A percentile compares a stretch with the other conserved stretches of the same genome.
Evolutionary conservation across 2,329 filamentous ascomycete species (phyloP).

Genomic region (Emmonsiellopsis sp.): DNA sequence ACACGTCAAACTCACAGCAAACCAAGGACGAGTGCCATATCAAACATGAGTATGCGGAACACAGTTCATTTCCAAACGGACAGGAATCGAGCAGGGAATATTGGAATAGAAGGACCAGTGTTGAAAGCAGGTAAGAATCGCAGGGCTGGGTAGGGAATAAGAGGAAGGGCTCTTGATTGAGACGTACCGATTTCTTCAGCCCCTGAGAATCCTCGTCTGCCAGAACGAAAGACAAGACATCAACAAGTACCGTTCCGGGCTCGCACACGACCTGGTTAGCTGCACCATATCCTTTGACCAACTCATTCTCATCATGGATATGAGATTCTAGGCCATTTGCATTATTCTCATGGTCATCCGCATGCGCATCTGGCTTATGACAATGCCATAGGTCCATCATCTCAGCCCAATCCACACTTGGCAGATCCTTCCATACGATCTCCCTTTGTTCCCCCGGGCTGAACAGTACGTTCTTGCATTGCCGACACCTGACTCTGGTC

Average conservation of each 20-base stretch:
- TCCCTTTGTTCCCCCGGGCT: constrained; percentile 21
- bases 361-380: constrained; percentile 65
- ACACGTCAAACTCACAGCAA: neutral
- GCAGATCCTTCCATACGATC: constrained; percentile 76
- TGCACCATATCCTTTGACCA: constrained; percentile 71
- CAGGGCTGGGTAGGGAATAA: neutral
- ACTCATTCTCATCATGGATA: constrained; percentile 41
- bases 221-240: constrained; percentile 68
- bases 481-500: constrained; percentile 29
- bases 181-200: constrained; percentile 30
- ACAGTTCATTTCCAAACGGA: neutral
- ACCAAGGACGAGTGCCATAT: neutral
- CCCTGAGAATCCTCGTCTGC: constrained; percentile 54
- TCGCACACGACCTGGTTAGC: constrained; percentile 62
- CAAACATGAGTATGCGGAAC: neutral
- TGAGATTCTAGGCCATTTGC: constrained; percentile 14
- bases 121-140: neutral
- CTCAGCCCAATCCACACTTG: constrained; percentile 96
- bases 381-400: constrained; percentile 99
- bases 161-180: neutral
- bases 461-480: constrained; percentile 27
- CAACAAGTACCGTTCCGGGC: constrained; percentile 64
- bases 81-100: neutral
- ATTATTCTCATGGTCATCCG: constrained; percentile 30
- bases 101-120: neutral